Evolutionary conservation across 192 early-diverging fungal species (phyloP), one percentile per base, ranked within the genome.

Genomic region (Phlyctochytrium planicorne): DNA sequence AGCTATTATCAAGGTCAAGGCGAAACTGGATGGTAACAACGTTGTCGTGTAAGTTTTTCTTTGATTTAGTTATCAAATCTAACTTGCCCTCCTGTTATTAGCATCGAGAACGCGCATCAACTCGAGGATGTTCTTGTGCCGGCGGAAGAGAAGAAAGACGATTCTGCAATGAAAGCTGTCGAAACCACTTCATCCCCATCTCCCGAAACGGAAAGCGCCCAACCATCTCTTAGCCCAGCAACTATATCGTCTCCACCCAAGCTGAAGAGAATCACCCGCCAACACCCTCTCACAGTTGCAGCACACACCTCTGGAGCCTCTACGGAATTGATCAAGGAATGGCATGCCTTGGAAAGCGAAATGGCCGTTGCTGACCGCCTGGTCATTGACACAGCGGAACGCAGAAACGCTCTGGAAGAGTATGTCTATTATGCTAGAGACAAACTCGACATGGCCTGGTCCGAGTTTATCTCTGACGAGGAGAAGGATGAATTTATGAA

Each of bases 351-450:
- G 67, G 96, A 98, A 83, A 84, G 82, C 67, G 83, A 92, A 68
- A 97, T 98, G 96, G 65, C 77, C 47, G 70, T 88, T 16, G 66
- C 83, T 60, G 95, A 98, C 80, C 89, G 89, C 70, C 88, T 98
- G 60, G 92, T 98, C 31, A 82, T 88, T 56, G 95, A 95, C 65
- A 98, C 96, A 23, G 95, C 95, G 74, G 85, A 92, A 62, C 88
- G 87, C 78, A 93, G 94, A 80, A 98, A 98, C 81, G 85, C 89
- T 50, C 88, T 98, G 57, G 96, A 98, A 78, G 96, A 98, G 83
- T 98, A 98, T 81, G 92, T 97, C 30, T 98, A 98, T 77, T 92
- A 97, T 30, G 91, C 90, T 61, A 91, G 96, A 53, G 79, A 82
- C 74, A 95, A 96, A 89, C 74, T 95, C 32, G 90, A 91, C 60